Evolutionary conservation across 306 rosid genomes (phyloP).

Genomic region (Sphenostylis stenocarpa): DNA sequence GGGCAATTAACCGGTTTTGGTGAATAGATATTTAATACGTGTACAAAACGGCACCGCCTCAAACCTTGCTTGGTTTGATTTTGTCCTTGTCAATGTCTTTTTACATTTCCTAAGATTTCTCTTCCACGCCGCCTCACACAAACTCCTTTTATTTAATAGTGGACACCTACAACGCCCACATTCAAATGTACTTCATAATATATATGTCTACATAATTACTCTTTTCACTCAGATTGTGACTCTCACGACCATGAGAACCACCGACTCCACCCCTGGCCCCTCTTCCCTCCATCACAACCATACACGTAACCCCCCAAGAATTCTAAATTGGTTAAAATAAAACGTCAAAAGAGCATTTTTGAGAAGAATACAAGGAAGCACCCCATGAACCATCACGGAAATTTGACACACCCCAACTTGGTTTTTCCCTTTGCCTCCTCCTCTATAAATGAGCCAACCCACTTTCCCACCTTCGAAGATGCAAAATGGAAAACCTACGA

Average conservation of each 20-base stretch:
- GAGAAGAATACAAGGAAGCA: conserved; percentile 48
- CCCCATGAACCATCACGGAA: conserved; percentile 41
- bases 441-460: conserved; percentile 9
- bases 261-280: conserved; percentile 36
- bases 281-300: conserved; percentile 35
- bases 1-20: background rate
- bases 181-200: too few species aligned
- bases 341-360: conserved; percentile 42
- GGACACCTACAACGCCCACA: background rate
- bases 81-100: background rate
- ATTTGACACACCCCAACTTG: background rate
- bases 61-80: background rate
- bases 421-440: background rate
- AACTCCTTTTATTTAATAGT: background rate
- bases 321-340: background rate
- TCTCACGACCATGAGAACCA: conserved; percentile 27
- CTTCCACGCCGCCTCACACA: conserved; percentile 50
- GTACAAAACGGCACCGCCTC: conserved; percentile 24
- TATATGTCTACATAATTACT: too few species aligned
- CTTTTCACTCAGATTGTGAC: background rate
- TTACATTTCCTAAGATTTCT: background rate
- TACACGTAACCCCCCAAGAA: conserved; percentile 11
- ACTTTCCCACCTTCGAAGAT: background rate
- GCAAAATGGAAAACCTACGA: conserved; percentile 39
- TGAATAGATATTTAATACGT: background rate